Conservation (phyloP, 495 filamentous ascomycete species). For the Mytilinidion resinicola region DNA sequence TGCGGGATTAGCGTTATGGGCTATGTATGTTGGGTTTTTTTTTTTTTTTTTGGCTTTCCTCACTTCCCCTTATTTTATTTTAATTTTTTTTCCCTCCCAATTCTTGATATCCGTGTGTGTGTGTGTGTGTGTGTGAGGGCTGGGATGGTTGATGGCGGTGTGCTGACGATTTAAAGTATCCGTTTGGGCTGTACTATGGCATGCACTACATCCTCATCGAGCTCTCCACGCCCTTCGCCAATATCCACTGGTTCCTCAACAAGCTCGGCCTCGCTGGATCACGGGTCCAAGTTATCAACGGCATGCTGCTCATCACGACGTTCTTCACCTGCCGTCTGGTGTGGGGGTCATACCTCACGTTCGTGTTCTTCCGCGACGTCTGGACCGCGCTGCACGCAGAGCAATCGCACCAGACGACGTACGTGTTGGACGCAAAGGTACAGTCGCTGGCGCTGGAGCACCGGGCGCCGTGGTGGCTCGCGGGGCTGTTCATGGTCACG, state of each 20-base stretch:
- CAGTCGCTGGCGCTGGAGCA: no score
- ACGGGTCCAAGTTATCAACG: conserved; percentile 76
- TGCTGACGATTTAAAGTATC: conserved; percentile 50
- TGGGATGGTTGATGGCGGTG: background rate
- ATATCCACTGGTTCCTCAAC: conserved; percentile 97
- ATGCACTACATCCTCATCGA: conserved; percentile 92
- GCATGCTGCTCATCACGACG: conserved; percentile 57
- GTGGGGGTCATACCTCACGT: conserved; percentile 54
- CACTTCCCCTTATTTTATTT: no score
- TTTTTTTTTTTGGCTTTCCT: no score
- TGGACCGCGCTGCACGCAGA: conserved; percentile 6
- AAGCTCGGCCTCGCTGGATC: conserved; percentile 90
- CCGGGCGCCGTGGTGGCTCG: no score
- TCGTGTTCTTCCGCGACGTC: conserved; percentile 20
- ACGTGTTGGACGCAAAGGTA: no score
- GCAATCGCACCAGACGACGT: no score
- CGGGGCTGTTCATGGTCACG: no score
- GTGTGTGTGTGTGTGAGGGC: background rate
- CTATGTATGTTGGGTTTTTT: conserved; percentile 13
- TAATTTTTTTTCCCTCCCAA: no score
- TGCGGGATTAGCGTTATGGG: background rate
- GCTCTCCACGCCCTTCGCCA: conserved; percentile 48
- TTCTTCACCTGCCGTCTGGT: conserved; percentile 87
- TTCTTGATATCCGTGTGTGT: no score
- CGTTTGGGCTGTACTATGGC: conserved; percentile 89